Evolutionary conservation across 768 basidiomycete species (phyloP), one percentile per base, ranked within the genome.

Genomic region (Tulasnella sp.): DNA sequence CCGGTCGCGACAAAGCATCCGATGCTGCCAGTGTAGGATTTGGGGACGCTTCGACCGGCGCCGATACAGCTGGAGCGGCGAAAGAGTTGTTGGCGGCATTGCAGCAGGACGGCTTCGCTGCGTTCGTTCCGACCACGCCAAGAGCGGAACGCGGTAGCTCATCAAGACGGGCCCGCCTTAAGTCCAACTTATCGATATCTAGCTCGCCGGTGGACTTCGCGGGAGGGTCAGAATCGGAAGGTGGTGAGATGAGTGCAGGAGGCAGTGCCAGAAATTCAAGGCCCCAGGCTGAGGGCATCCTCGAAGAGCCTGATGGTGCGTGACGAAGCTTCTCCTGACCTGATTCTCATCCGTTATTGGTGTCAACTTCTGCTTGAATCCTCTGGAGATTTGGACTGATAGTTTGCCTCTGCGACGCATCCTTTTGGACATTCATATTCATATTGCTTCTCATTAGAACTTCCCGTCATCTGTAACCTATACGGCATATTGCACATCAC

Each of bases 81-180:
- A 79, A 78, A 53, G 80, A 84, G 63, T 85, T 92, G 84, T 69
- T 91, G 55, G 84, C 84, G 5, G 78, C 76, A 41, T 75, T 91
- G 27, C 77, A 90, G 68, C 79, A 83, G 4, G 79, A 83, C 62
- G 87, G 84, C 0, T 87, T 87, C 68, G 73, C 63, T 24, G 65
- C 69, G 1, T 59, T 58, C 30, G n/a, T 41, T n/a, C 56, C 56
- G 24, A 22, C 42, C 21, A 24, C 56, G 10, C 56, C 53, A 17
- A 25, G 56, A 48, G 45, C 22, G 22, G 56, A 49, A n/a, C 17
- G 42, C 19, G 42, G n/a, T 4, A 43, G 56, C 25, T 45, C 44
- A 24, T 22, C 15, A 19, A 27, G 56, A 49, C 25, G 44, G 22
- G 17, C 30, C 3, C 24, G 44, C 11, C 24, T 41, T 5, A n/a